These are phyloP conservation scores for Hapsidospora chrysogenum DNA, from an alignment of 495 filamentous ascomycete species.

Conservation along the genomic window DNA sequence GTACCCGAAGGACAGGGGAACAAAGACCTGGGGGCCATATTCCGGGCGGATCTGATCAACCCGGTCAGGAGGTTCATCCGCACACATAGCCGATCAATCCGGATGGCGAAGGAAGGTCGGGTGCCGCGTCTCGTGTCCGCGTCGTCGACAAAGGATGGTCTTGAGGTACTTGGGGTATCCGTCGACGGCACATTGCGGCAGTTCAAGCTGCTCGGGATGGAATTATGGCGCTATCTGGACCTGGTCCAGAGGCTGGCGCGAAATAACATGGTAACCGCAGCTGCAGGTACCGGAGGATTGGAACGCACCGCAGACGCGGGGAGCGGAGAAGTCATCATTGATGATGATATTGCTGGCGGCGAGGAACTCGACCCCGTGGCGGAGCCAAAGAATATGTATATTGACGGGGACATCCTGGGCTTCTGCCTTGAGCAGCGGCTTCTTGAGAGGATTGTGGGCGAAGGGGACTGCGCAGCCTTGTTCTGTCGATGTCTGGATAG, in stretches of 20 bases:
- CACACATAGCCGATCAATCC: slow-evolving; percentile 24
- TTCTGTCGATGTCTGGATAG: slow-evolving; percentile 16
- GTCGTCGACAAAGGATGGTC: slow-evolving; percentile 9
- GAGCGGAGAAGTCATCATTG: no score
- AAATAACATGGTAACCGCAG: slow-evolving; percentile 8
- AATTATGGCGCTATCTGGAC: slow-evolving; percentile 41
- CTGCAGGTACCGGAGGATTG: no score
- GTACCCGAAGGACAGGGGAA: slow-evolving; percentile 18
- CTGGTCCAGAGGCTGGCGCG: slow-evolving; percentile 44
- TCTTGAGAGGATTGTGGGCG: slow-evolving; percentile 13
- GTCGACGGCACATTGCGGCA: slow-evolving; percentile 49
- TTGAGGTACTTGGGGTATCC: slow-evolving; percentile 40
- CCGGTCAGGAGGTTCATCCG: slow-evolving; percentile 32
- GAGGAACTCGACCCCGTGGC: slow-evolving; percentile 13
- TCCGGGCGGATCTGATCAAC: slow-evolving; percentile 29
- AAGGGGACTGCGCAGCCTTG: slow-evolving; percentile 17
- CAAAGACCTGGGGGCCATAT: slow-evolving; percentile 25
- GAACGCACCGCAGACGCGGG: no score
- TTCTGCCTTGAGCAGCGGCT: slow-evolving; percentile 31
- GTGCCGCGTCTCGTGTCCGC: no score
- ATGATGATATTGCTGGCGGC: slow-evolving; percentile 1
- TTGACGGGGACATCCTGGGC: slow-evolving; percentile 51
- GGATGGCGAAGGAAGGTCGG: slow-evolving; percentile 23
- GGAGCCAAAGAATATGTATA: slow-evolving; percentile 31
- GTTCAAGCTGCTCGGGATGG: slow-evolving; percentile 35